These are phyloP conservation scores for Phialocephala sp. DNA, from an alignment of 2,329 filamentous ascomycete genomes.

Conservation along the genomic window DNA sequence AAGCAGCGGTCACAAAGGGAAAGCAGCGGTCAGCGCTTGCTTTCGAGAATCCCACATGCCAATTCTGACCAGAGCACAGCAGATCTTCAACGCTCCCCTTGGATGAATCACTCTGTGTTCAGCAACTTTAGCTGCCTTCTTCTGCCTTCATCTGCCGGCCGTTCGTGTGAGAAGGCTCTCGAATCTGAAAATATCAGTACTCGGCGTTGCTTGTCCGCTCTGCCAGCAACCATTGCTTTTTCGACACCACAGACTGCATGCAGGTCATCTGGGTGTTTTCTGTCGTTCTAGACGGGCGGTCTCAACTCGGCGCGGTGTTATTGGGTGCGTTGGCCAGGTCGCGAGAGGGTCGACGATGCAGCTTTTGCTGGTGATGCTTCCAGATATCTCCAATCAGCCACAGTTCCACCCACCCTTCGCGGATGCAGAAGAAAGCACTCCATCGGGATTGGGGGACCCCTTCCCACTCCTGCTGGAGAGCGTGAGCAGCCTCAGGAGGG, in stretches of 20 bases:
- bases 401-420: conserved; percentile 17
- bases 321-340: neutral
- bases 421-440: neutral
- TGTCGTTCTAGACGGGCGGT: conserved; percentile 4
- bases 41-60: neutral
- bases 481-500: conserved; percentile 2
- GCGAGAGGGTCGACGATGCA: neutral
- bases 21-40: conserved; percentile 6
- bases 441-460: conserved; percentile 8
- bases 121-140: too few relatives aligned
- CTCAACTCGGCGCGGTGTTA: conserved; percentile 1
- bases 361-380: conserved; percentile 17
- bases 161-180: neutral
- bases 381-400: conserved; percentile 25
- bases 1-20: neutral
- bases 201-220: conserved; percentile 9
- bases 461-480: neutral
- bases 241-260: neutral
- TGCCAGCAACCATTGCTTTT: conserved; percentile 6
- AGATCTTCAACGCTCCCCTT: neutral
- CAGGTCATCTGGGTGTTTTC: conserved; percentile 2
- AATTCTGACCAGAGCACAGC: neutral
- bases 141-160: neutral
- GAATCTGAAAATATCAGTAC: conserved; percentile 3
- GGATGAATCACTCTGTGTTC: conserved; percentile 5